A percentile compares a stretch with the other conserved stretches of the same genome.
These are phyloP conservation scores for Sphaerulina musiva DNA, from an alignment of 2,329 filamentous ascomycete species.

Conservation along the genomic window DNA sequence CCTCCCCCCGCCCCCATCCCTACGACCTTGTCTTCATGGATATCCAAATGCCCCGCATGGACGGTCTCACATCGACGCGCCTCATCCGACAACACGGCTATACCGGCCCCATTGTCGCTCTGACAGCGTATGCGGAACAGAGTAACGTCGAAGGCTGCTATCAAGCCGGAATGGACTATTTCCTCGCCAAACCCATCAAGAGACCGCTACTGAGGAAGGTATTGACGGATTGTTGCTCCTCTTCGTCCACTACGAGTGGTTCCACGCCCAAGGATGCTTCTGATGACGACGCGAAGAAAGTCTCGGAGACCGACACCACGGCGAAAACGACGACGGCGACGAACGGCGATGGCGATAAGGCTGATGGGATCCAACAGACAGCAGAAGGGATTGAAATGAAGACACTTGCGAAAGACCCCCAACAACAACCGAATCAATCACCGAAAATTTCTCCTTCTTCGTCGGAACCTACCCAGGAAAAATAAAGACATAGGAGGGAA, in stretches of 20 bases:
- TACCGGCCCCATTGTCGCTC: slow-evolving; percentile 76
- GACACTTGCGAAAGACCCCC: neutral
- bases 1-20: slow-evolving; percentile 31
- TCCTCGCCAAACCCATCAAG: slow-evolving; percentile 67
- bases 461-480: too few relatives aligned
- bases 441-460: too few relatives aligned
- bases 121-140: slow-evolving; percentile 86
- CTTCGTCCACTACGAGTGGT: too few relatives aligned
- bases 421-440: too few relatives aligned
- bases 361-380: neutral
- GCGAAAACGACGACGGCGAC: too few relatives aligned
- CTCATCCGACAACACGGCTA: slow-evolving; percentile 84
- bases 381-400: neutral
- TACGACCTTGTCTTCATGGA: slow-evolving; percentile 96
- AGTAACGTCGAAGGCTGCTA: slow-evolving; percentile 62
- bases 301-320: too few relatives aligned
- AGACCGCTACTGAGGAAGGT: slow-evolving; percentile 82
- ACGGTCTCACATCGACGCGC: slow-evolving; percentile 78
- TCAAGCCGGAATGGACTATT: slow-evolving; percentile 88
- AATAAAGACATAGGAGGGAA: too few relatives aligned
- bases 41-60: slow-evolving; percentile 85
- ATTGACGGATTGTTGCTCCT: slow-evolving; percentile 63
- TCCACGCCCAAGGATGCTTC: neutral
- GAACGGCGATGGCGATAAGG: neutral
- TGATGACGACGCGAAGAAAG: too few relatives aligned